These are phyloP conservation scores for Acrasis kona DNA, from an alignment of 78 protist species.

Conservation along the genomic window DNA sequence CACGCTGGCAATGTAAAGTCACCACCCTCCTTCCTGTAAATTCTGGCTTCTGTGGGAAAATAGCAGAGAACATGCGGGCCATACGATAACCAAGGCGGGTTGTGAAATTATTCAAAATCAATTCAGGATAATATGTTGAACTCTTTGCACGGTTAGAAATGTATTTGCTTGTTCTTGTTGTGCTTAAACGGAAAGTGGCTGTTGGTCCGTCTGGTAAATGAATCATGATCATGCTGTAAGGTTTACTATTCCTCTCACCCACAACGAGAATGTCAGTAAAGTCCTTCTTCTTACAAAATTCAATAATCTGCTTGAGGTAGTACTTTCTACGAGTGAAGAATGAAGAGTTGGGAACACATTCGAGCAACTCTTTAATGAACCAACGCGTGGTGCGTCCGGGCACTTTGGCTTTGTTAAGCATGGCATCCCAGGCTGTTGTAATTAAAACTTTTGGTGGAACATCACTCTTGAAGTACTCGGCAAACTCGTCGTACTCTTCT, in stretches of 20 bases:
- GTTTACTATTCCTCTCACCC: conserved; percentile 39
- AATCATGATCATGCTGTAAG: conserved; percentile 49
- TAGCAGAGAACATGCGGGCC: conserved; percentile 75
- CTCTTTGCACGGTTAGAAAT: conserved; percentile 32
- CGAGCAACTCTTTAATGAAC: not conserved
- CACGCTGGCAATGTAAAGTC: conserved; percentile 95
- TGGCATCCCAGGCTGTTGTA: not conserved
- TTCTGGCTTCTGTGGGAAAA: conserved; percentile 82
- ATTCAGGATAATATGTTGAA: conserved; percentile 67
- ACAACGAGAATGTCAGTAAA: conserved; percentile 89
- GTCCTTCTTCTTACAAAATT: conserved; percentile 52
- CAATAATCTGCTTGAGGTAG: conserved; percentile 59
- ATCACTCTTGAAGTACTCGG: not conserved
- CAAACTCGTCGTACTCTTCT: not conserved
- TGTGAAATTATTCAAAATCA: conserved; percentile 82
- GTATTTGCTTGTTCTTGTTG: conserved; percentile 25
- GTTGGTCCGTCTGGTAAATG: conserved; percentile 98
- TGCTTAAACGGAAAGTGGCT: conserved; percentile 71
- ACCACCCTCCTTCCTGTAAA: conserved; percentile 84
- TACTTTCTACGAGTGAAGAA: conserved; percentile 39
- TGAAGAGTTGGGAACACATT: conserved; percentile 66
- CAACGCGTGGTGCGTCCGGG: not conserved
- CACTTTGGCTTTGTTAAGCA: not conserved
- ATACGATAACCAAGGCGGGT: conserved; percentile 87
- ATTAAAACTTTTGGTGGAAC: not conserved